A percentile compares a stretch with the other conserved stretches of the same genome.
Conservation (phyloP, 768 basidiomycete species). For the Melanogaster broomeanus region DNA sequence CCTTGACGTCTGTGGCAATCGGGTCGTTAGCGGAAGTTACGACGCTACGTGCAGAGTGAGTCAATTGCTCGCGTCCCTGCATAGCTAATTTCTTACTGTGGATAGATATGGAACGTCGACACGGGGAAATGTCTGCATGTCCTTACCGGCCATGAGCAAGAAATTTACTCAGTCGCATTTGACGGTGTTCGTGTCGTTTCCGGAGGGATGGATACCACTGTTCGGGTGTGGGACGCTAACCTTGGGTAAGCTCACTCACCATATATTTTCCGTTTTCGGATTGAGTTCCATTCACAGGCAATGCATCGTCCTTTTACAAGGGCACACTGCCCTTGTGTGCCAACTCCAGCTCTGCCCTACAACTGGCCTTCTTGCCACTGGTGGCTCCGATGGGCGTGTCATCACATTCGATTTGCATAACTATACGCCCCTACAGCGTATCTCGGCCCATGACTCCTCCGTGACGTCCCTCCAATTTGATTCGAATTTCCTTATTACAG, state of each 20-base stretch:
- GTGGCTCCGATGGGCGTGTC: slow-evolving; percentile 86
- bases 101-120: slow-evolving; percentile 86
- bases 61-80: slow-evolving; percentile 4
- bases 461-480: slow-evolving; percentile 90
- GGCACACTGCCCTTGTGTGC: slow-evolving; percentile 91
- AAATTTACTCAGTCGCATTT: slow-evolving; percentile 90
- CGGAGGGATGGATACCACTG: slow-evolving; percentile 91
- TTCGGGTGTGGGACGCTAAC: slow-evolving; percentile 85
- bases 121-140: slow-evolving; percentile 86
- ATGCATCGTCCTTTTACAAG: slow-evolving; percentile 84
- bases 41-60: slow-evolving; percentile 83
- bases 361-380: slow-evolving; percentile 65
- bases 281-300: slow-evolving; percentile 43
- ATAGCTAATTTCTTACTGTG: slow-evolving; percentile 1
- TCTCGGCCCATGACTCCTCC: slow-evolving; percentile 87
- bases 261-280: neutral
- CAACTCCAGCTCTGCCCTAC: slow-evolving; percentile 78
- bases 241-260: slow-evolving; percentile 64
- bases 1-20: slow-evolving; percentile 83
- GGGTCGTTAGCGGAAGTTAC: slow-evolving; percentile 91
- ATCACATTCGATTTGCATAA: slow-evolving; percentile 62
- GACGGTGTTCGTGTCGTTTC: slow-evolving; percentile 82
- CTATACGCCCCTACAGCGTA: slow-evolving; percentile 54
- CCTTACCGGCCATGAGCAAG: slow-evolving; percentile 80
- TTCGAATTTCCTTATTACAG: slow-evolving; percentile 75